Evolutionary conservation across 108 stramenopile species (phyloP).

Genomic region (Skeletonema tropicum): DNA sequence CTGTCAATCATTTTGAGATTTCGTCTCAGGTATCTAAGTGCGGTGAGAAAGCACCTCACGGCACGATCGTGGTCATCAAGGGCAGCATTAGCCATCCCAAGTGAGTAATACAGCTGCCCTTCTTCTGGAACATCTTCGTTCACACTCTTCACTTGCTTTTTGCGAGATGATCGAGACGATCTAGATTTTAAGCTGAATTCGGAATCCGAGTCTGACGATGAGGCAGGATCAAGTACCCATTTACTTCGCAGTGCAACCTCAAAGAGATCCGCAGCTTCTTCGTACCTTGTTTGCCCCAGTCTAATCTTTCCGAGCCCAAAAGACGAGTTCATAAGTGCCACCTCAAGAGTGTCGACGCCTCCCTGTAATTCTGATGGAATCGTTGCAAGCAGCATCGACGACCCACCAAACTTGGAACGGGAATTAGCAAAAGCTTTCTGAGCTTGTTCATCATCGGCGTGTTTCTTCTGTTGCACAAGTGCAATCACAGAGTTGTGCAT

Average conservation of each 20-base stretch:
- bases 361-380: conserved; percentile 19
- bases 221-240: conserved; percentile 46
- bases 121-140: conserved; percentile 45
- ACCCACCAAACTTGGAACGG: conserved; percentile 7
- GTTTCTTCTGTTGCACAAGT: conserved; percentile 34
- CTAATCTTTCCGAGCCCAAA: conserved; percentile 28
- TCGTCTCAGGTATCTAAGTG: conserved; percentile 42
- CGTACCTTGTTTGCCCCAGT: conserved; percentile 23
- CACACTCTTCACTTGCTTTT: conserved; percentile 7
- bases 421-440: neutral
- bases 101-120: conserved; percentile 45
- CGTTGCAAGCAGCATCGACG: conserved; percentile 20
- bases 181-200: conserved; percentile 31
- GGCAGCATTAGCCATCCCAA: conserved; percentile 43
- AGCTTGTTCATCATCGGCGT: neutral
- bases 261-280: conserved; percentile 40
- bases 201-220: conserved; percentile 47
- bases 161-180: conserved; percentile 15
- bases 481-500: conserved; percentile 33
- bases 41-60: conserved; percentile 49
- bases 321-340: conserved; percentile 31
- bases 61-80: conserved; percentile 54
- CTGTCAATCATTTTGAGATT: conserved; percentile 38
- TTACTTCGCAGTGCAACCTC: conserved; percentile 39
- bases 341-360: conserved; percentile 29